phyloP scores from a whole-genome alignment of 2,329 filamentous ascomycete genomes.

The Apiospora rasikravindrae region DNA sequence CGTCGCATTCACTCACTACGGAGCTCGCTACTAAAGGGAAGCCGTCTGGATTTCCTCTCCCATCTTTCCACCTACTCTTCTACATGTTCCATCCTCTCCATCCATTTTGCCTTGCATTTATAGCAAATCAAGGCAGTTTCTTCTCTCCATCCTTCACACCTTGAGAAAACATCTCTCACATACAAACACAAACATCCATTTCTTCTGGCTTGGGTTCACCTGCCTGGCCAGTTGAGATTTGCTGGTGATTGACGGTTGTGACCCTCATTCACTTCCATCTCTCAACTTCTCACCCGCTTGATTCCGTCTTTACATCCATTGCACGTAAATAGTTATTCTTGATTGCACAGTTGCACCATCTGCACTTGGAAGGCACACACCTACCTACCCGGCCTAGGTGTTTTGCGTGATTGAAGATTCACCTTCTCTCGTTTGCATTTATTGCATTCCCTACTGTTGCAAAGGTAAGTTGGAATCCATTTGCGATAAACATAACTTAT shows the following conservation, averaged over 20 bases:
- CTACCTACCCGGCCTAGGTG: not conserved
- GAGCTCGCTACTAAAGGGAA: not conserved
- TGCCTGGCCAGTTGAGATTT: not conserved
- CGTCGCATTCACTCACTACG: not conserved
- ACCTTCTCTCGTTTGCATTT: not conserved
- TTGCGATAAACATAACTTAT: not conserved
- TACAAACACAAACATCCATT: not conserved
- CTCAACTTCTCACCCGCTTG: not conserved
- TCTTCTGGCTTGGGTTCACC: not conserved
- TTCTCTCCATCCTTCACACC: not conserved
- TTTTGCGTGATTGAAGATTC: not conserved
- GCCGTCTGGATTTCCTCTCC: not conserved
- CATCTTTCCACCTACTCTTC: not conserved
- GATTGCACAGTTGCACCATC: not conserved
- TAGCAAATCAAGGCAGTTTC: not conserved
- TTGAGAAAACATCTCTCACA: not conserved
- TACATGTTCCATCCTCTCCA: not conserved
- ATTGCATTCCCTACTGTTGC: not conserved
- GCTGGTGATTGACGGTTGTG: not conserved
- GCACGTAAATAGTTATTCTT: not conserved
- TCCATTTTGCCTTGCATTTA: not conserved
- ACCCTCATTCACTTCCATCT: not conserved
- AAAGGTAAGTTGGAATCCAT: not conserved
- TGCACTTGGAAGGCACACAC: not conserved
- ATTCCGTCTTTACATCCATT: not conserved